phyloP scores from a whole-genome alignment of 1,284 basidiomycete species.

The Trametes versicolor region DNA sequence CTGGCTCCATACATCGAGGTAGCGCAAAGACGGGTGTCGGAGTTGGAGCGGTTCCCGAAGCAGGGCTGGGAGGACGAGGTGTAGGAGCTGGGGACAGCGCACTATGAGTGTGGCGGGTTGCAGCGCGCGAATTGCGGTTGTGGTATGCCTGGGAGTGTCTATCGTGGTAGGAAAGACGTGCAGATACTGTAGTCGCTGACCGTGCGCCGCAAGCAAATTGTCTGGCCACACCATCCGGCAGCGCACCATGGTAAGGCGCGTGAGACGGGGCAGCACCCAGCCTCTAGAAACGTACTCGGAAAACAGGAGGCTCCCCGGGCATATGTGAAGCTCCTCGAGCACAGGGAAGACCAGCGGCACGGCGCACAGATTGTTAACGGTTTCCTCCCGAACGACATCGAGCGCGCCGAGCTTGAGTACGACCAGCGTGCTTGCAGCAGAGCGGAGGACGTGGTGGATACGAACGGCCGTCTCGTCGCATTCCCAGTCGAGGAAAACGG shows the following conservation, averaged over 20 bases:
- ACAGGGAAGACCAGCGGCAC: not conserved
- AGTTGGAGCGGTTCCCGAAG: not conserved
- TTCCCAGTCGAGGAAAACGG: not conserved
- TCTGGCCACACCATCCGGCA: not conserved
- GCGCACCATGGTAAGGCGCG: not conserved
- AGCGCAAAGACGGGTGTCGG: not conserved
- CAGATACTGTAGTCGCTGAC: not conserved
- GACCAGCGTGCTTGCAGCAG: not conserved
- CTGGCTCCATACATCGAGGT: slow-evolving; percentile 4
- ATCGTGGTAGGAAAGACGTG: not conserved
- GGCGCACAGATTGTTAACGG: not conserved
- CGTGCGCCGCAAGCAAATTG: not conserved
- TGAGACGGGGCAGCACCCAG: not conserved
- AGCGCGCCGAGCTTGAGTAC: not conserved
- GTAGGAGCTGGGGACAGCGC: not conserved
- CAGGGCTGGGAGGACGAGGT: not conserved
- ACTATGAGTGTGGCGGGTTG: not conserved
- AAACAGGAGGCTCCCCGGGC: not conserved
- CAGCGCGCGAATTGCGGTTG: not conserved
- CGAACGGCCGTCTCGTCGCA: not conserved
- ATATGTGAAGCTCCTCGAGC: not conserved
- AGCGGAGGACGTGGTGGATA: not conserved
- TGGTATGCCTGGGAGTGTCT: no score
- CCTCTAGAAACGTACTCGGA: not conserved
- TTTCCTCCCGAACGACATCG: not conserved